phyloP scores from a whole-genome alignment of 345 rosid genomes.

The Pseudoturritis turrita region DNA sequence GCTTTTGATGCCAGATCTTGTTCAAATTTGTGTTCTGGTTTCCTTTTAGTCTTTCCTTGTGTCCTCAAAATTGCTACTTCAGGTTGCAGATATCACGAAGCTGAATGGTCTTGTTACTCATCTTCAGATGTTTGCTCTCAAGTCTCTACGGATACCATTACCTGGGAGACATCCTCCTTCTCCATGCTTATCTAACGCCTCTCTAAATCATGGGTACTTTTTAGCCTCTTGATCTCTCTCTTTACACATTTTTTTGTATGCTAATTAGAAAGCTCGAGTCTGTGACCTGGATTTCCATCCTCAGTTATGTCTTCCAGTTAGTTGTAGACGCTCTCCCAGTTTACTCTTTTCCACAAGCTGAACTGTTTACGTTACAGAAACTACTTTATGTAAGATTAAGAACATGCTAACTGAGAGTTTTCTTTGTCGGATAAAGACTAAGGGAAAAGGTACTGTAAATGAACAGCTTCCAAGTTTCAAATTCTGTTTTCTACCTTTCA shows the following conservation, averaged over 20 bases:
- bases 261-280: neutral
- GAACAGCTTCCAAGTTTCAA: neutral
- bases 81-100: conserved; percentile 86
- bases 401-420: neutral
- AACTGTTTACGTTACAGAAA: too few species aligned
- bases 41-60: neutral
- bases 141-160: conserved; percentile 63
- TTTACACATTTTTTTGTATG: neutral
- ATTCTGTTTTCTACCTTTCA: neutral
- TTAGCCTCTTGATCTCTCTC: neutral
- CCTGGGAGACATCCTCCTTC: conserved; percentile 94
- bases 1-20: neutral
- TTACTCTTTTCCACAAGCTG: too few species aligned
- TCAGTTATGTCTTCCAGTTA: neutral
- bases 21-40: neutral
- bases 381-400: neutral
- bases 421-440: neutral
- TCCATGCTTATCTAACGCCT: conserved; percentile 42
- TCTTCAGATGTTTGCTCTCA: conserved; percentile 91
- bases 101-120: conserved; percentile 78
- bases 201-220: conserved; percentile 42
- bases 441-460: neutral
- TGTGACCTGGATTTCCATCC: neutral
- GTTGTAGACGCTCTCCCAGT: too few species aligned
- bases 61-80: neutral